Evolutionary conservation across 352 stramenopile genomes (phyloP).

Genomic region (Phytopythium montanum): DNA sequence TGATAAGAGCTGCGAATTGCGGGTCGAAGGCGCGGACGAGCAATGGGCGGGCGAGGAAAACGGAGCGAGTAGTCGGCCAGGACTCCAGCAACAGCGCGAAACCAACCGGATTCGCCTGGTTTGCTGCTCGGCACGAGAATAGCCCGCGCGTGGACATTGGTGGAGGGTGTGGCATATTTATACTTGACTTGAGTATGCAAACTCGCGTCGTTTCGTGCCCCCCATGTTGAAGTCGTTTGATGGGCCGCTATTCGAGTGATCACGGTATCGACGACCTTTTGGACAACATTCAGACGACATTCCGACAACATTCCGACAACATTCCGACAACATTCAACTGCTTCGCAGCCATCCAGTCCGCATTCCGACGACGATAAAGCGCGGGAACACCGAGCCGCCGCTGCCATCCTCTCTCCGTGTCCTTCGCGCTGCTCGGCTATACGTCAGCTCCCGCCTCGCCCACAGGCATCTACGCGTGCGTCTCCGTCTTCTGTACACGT

Average conservation of each 20-base stretch:
- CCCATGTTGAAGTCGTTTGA: not conserved
- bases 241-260: not conserved
- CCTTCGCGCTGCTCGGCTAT: too few relatives aligned
- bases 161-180: not conserved
- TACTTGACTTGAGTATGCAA: not conserved
- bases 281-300: not conserved
- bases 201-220: not conserved
- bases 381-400: too few relatives aligned
- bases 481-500: not conserved
- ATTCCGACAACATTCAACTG: not conserved
- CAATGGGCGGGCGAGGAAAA: not conserved
- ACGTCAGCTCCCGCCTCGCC: too few relatives aligned
- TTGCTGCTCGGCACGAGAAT: not conserved
- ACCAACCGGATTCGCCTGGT: not conserved
- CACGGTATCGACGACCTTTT: not conserved
- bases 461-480: not conserved
- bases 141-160: not conserved
- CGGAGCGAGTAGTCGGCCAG: not conserved
- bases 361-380: not conserved
- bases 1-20: not conserved
- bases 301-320: not conserved
- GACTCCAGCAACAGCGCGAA: not conserved
- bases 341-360: not conserved
- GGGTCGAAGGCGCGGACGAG: not conserved
- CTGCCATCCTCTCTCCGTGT: too few relatives aligned